Base-by-base conservation (phyloP, 352 stramenopile genomes). In the Phytophthora chlamydospora region DNA sequence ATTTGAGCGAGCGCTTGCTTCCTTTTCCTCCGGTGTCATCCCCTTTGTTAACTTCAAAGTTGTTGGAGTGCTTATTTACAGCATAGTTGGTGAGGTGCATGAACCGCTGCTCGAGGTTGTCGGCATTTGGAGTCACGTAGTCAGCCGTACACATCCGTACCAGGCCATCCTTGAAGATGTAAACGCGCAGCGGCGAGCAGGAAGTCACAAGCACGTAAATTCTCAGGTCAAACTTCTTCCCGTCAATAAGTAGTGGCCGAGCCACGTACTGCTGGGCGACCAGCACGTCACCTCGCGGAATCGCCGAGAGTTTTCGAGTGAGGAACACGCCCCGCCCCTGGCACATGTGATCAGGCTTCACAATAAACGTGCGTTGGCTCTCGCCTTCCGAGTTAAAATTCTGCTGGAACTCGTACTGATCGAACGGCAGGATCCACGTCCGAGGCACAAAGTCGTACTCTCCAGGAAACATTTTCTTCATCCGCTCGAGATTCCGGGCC, bases 371-470 rank as follows among this genome's bases (percentile, higher is more conserved):
- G 38, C 76, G 78, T 54, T 95, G 88, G 43, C 85, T 96, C n/a
- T 86, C 63, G n/a, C 92, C 95, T 42, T 91, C 83, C 12, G 70
- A 64, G 50, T 96, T 88, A 68, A 98, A 98, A 43, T 98, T 74
- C 31, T 85, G 75, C 58, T 95, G 83, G 62, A 99, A 98, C 27
- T 97, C 85, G 45, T 87, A 78, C 41, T 97, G 81, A 59, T 98
- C 94, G 44, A 96, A 90, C 16, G 97, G 97, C n/a, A 99, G 76
- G 29, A 99, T 97, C 88, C 95, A 99, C 16, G 97, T 99, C 32
- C 85, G 85, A 31, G 97, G 97, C 52, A 96, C 98, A 62, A 98
- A 99, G 32, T 86, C 78, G 56, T 95, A 98, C 58, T 98, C 90
- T 6, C 80, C 72, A 0, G 92, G 93, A 46, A 98, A 99, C 2